Conservation (phyloP, 331 rosid genomes). For the Ulmus americana region DNA sequence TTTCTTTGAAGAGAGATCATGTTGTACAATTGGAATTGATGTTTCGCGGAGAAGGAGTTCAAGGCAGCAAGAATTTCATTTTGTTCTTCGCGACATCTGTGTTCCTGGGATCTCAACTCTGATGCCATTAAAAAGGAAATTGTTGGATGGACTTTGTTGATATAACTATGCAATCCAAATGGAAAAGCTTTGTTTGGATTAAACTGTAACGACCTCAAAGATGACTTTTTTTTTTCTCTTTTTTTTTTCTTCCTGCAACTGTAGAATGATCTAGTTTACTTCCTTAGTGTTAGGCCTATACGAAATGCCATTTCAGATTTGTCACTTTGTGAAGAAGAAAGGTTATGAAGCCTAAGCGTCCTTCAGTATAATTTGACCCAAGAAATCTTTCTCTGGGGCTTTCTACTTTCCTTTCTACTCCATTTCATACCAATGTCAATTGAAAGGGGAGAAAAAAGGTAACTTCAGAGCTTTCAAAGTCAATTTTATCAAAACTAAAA, state of each 20-base stretch:
- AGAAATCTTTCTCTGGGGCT: too few relatives aligned
- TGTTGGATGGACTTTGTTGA: neutral
- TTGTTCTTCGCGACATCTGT: neutral
- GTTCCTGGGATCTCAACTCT: too few relatives aligned
- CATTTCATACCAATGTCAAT: neutral
- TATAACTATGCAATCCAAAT: neutral
- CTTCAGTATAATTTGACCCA: too few relatives aligned
- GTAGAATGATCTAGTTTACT: too few relatives aligned
- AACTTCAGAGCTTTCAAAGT: constrained; percentile 1
- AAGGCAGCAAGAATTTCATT: neutral
- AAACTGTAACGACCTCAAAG: neutral
- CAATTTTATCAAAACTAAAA: constrained; percentile 9
- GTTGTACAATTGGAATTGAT: neutral
- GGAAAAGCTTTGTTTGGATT: neutral
- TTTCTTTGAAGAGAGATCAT: neutral
- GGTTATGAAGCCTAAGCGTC: too few relatives aligned
- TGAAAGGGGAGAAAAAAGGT: constrained; percentile 5
- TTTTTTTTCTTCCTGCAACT: too few relatives aligned
- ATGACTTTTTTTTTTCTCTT: too few relatives aligned
- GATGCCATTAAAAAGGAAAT: too few relatives aligned
- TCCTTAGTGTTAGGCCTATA: too few relatives aligned
- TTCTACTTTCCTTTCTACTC: too few relatives aligned
- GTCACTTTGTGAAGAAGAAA: too few relatives aligned
- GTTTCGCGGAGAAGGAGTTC: constrained; percentile 7
- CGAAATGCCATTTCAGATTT: too few relatives aligned